Base-by-base conservation (phyloP, 1,139 yeast genomes). In the Candida freyschussii region DNA sequence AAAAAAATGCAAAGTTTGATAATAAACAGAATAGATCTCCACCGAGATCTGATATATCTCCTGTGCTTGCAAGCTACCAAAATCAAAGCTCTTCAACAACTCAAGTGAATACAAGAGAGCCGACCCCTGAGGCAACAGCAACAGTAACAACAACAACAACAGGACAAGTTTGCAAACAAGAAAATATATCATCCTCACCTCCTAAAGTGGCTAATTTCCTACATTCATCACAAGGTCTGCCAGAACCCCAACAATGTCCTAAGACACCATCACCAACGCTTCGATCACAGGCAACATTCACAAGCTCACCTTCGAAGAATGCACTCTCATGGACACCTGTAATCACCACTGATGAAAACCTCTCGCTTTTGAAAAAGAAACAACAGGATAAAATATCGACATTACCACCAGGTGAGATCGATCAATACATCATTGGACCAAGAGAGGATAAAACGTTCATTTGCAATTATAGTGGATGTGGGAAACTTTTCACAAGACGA, bases 391-490 rank as follows among this genome's bases (percentile, higher is more conserved):
- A 62, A 38, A 58, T 80, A 2, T 79, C 95, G 0, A 75, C 93
- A 13, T 60, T 89, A 26, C 96, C 96, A 13, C 89, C 93, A 2
- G 96, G 96, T 5, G 83, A 84, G 37, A 74, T 91, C 21, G 98
- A 91, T 56, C 74, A 73, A 37, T 86, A 82, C 52, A 81, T 93
- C 62, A 68, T 65, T 15, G 94, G 94, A 0, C 95, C 95, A 2
- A 80, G 81, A 49, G 79, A 71, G 32, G 73, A 79, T 33, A 75
- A 75, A 43, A 59, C 62, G 20, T 93, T 73, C 59, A 70, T 78
- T 24, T 93, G 99, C 58, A 68, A 74, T 38, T 91, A 69, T 57
- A 75, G 83, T 17, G 71, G 73, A 34, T 93, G 99, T 60, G 83
- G 85, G 13, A 87, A 93, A 58, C 65, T 72, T 37, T 91, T 93